These are phyloP conservation scores for Fusarium coicis DNA, from an alignment of 2,329 filamentous ascomycete species.

Conservation along the genomic window DNA sequence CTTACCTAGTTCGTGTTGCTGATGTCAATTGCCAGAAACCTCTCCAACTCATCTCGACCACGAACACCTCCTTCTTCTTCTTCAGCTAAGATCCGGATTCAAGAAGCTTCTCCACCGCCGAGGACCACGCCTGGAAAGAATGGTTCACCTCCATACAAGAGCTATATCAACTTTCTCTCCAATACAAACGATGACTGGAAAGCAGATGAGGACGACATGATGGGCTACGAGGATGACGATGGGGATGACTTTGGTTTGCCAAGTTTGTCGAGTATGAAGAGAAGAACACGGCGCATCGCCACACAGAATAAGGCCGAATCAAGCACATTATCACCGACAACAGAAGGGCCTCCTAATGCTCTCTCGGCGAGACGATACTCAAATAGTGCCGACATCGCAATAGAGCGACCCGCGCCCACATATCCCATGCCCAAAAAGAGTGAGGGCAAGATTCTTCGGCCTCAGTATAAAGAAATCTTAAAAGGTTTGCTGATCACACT, in stretches of 20 bases:
- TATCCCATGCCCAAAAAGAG: slow-evolving; percentile 91
- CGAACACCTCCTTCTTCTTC: slow-evolving; percentile 78
- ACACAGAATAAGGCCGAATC: slow-evolving; percentile 51
- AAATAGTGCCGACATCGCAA: slow-evolving; percentile 93
- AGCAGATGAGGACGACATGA: slow-evolving; percentile 78
- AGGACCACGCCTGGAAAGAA: slow-evolving; percentile 62
- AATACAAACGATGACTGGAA: slow-evolving; percentile 87
- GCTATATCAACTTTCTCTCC: slow-evolving; percentile 83
- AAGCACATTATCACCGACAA: slow-evolving; percentile 49
- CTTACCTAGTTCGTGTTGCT: neutral
- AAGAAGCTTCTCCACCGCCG: slow-evolving; percentile 67
- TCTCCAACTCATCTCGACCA: slow-evolving; percentile 72
- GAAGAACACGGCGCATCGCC: slow-evolving; percentile 69
- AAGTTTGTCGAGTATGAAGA: slow-evolving; percentile 90
- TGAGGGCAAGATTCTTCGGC: slow-evolving; percentile 94
- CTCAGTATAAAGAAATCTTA: slow-evolving; percentile 97
- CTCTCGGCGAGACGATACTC: slow-evolving; percentile 70
- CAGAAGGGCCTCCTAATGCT: slow-evolving; percentile 53
- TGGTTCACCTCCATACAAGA: slow-evolving; percentile 73
- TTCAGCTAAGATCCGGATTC: slow-evolving; percentile 60
- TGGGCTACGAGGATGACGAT: slow-evolving; percentile 84
- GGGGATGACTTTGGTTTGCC: slow-evolving; percentile 96
- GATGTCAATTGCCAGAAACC: slow-evolving; percentile 57
- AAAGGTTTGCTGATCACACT: slow-evolving; percentile 60
- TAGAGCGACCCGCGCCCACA: slow-evolving; percentile 82